Evolutionary conservation across 192 early-diverging fungal species (phyloP).

Genomic region (Podila minutissima): DNA sequence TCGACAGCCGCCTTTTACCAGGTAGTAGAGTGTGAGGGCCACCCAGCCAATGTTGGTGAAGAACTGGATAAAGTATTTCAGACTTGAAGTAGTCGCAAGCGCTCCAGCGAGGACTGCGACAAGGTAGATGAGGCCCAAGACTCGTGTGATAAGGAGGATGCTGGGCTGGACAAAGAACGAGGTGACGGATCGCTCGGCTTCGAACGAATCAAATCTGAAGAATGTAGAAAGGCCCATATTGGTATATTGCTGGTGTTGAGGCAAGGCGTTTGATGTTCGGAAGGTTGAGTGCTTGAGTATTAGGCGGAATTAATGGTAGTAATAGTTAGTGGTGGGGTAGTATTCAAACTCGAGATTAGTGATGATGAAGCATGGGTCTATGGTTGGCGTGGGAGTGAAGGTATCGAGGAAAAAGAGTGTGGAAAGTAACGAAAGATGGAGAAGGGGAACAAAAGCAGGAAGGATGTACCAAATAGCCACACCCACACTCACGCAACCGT

Average conservation of each 20-base stretch:
- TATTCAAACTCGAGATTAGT: no score
- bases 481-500: not conserved
- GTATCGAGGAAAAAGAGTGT: not conserved
- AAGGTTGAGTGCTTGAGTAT: not conserved
- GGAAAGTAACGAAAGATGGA: not conserved
- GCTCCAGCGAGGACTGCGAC: conserved; percentile 12
- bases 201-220: conserved; percentile 7
- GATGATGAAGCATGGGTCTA: not conserved
- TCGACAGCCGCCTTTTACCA: not conserved
- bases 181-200: conserved; percentile 3
- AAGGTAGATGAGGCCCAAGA: conserved; percentile 6
- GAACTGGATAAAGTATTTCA: conserved; percentile 16
- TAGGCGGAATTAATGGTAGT: not conserved
- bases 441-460: not conserved
- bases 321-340: not conserved
- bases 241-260: no score
- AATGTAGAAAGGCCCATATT: not conserved
- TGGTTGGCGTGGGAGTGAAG: not conserved
- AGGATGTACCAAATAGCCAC: not conserved
- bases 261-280: no score
- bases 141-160: conserved; percentile 3
- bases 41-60: conserved; percentile 13
- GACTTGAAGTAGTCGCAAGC: conserved; percentile 2
- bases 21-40: conserved; percentile 11
- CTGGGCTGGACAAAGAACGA: conserved; percentile 4